These are phyloP conservation scores for Anaeromyces robustus DNA, from an alignment of 192 early-diverging fungal genomes.

Conservation along the genomic window DNA sequence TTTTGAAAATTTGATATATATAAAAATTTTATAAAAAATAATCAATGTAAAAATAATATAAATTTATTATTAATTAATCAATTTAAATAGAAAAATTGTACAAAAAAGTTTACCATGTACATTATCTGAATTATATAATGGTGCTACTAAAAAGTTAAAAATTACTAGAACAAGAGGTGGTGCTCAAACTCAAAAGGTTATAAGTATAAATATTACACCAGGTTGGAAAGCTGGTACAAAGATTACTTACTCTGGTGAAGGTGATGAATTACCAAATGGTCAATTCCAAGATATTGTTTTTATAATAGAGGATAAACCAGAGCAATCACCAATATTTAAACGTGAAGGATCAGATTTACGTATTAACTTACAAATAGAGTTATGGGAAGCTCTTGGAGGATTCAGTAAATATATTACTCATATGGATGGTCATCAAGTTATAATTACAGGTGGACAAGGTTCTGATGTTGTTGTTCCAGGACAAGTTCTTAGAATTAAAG, in stretches of 20 bases:
- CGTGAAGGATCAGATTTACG: conserved; percentile 76
- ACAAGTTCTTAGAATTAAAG: conserved; percentile 49
- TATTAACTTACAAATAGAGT: conserved; percentile 27
- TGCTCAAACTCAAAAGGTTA: conserved; percentile 53
- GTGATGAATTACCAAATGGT: conserved; percentile 68
- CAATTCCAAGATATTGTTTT: conserved; percentile 84
- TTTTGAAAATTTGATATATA: too few relatives aligned
- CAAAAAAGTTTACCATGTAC: conserved; percentile 54
- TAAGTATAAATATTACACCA: conserved; percentile 71
- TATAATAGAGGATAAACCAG: conserved; percentile 83
- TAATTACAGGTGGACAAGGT: conserved; percentile 17
- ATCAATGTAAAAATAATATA: too few relatives aligned
- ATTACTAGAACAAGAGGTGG: conserved; percentile 51
- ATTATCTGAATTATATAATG: conserved; percentile 86
- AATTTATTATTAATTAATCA: too few relatives aligned
- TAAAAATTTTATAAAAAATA: too few relatives aligned
- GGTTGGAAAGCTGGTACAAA: conserved; percentile 99
- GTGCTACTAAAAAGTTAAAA: conserved; percentile 82
- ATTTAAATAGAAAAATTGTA: conserved; percentile 23
- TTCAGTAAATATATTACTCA: conserved; percentile 58
- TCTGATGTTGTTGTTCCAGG: conserved; percentile 50
- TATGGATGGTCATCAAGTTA: conserved; percentile 58
- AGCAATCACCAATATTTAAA: conserved; percentile 47
- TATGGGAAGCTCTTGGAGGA: conserved; percentile 67
- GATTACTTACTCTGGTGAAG: conserved; percentile 75